Evolutionary conservation across 768 basidiomycete species (phyloP).

Genomic region (Mycena galopus): DNA sequence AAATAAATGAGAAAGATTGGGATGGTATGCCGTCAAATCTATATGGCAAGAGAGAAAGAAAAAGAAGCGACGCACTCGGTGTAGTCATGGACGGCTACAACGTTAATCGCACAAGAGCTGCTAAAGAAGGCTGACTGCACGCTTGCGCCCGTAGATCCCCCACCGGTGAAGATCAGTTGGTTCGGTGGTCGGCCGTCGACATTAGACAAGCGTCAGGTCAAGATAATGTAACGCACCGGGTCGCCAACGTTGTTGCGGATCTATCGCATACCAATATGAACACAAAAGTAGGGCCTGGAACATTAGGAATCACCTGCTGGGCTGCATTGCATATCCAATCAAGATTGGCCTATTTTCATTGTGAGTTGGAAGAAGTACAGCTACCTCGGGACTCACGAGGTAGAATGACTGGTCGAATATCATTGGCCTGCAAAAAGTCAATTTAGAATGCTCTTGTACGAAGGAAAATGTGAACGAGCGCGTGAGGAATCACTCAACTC

Average conservation of each 20-base stretch:
- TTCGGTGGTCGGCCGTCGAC: conserved; percentile 22
- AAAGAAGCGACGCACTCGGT: conserved; percentile 34
- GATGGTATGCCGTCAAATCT: no score
- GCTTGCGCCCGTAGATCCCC: conserved; percentile 39
- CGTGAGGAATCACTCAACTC: conserved; percentile 35
- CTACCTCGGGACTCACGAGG: neutral
- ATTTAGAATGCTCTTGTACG: neutral
- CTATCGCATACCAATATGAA: conserved; percentile 3
- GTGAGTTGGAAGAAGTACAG: neutral
- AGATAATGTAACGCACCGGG: conserved; percentile 18
- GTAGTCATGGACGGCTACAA: conserved; percentile 54
- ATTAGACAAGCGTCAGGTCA: neutral
- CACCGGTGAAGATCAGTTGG: conserved; percentile 44
- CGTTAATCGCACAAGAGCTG: conserved; percentile 46
- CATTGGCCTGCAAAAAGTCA: neutral
- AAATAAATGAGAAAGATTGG: no score
- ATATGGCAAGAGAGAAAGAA: no score
- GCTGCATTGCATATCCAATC: conserved; percentile 40
- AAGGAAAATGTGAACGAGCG: neutral
- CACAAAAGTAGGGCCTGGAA: neutral
- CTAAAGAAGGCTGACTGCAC: conserved; percentile 41
- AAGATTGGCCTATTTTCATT: conserved; percentile 7
- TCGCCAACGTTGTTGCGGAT: conserved; percentile 44
- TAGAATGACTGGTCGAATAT: neutral
- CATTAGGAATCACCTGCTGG: conserved; percentile 28